These are phyloP conservation scores for Ehretia macrophylla DNA, from an alignment of 257 asterid genomes.

Conservation along the genomic window DNA sequence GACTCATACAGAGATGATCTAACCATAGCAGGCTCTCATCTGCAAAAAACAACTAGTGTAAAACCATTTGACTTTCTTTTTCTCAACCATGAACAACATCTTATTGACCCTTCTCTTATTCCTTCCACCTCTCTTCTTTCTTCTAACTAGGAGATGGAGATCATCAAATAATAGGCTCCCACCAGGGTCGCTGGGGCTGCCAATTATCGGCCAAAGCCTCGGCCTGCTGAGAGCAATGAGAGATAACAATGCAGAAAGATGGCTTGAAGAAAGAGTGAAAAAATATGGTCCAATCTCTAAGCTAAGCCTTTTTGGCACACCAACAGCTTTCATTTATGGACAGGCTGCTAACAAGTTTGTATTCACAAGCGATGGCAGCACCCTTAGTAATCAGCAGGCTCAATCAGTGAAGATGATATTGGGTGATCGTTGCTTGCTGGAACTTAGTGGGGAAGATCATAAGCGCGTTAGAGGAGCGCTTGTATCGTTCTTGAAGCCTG, in stretches of 20 bases:
- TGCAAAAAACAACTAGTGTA: too few relatives aligned
- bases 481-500: slow-evolving; percentile 59
- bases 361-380: slow-evolving; percentile 39
- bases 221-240: slow-evolving; percentile 61
- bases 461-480: slow-evolving; percentile 56
- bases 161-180: slow-evolving; percentile 32
- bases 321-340: slow-evolving; percentile 60
- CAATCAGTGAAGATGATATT: slow-evolving; percentile 52
- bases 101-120: slow-evolving; percentile 20
- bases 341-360: slow-evolving; percentile 76
- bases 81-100: slow-evolving; percentile 18
- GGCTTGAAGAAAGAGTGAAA: slow-evolving; percentile 47
- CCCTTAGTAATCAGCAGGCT: slow-evolving; percentile 46
- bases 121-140: slow-evolving; percentile 30
- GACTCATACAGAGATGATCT: too few relatives aligned
- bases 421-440: slow-evolving; percentile 53
- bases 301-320: slow-evolving; percentile 66
- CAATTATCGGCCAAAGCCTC: slow-evolving; percentile 65
- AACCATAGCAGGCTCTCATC: too few relatives aligned
- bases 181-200: slow-evolving; percentile 66
- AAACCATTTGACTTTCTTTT: not conserved
- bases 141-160: slow-evolving; percentile 17
- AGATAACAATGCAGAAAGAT: slow-evolving; percentile 60
- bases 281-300: slow-evolving; percentile 58
- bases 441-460: slow-evolving; percentile 65